A percentile compares a stretch with the other conserved stretches of the same genome.
Evolutionary conservation across 805 yeast genomes (phyloP).

Genomic region (Lachancea sp.): DNA sequence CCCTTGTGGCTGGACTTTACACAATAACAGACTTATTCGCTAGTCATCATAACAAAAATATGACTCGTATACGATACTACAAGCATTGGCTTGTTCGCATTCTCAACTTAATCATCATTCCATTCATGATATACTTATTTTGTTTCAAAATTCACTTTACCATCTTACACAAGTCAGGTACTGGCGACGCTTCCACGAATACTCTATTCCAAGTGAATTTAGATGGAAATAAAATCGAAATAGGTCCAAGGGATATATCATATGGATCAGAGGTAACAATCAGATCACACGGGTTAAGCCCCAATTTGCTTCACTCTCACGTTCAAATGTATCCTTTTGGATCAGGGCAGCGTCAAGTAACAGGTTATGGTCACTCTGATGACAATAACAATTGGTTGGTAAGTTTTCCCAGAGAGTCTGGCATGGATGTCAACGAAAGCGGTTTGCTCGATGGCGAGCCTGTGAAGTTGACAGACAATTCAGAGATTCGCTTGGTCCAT

Average conservation of each 20-base stretch:
- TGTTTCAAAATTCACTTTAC: conserved; percentile 79
- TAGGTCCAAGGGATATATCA: conserved; percentile 63
- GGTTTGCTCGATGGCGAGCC: conserved; percentile 12
- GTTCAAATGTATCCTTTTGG: conserved; percentile 68
- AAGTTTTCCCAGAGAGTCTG: conserved; percentile 42
- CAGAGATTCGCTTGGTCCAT: conserved; percentile 56
- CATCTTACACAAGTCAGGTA: conserved; percentile 71
- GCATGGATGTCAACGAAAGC: conserved; percentile 30
- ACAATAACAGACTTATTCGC: conserved; percentile 47
- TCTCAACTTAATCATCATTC: conserved; percentile 59
- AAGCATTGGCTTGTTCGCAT: conserved; percentile 72
- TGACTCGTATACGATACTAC: conserved; percentile 35
- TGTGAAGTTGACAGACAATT: conserved; percentile 46
- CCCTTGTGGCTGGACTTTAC: conserved; percentile 54
- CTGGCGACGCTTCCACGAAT: conserved; percentile 89
- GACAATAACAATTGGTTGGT: conserved; percentile 63
- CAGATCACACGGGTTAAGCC: conserved; percentile 65
- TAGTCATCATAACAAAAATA: conserved; percentile 33
- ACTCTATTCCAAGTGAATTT: conserved; percentile 86
- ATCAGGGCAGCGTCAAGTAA: conserved; percentile 69
- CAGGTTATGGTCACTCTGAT: conserved; percentile 74
- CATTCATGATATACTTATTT: conserved; percentile 58
- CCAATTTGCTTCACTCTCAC: conserved; percentile 73
- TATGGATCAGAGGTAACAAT: conserved; percentile 43
- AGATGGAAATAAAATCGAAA: conserved; percentile 56